These are phyloP conservation scores for Diplogelasinospora grovesii DNA, from an alignment of 495 filamentous ascomycete species.

Conservation along the genomic window DNA sequence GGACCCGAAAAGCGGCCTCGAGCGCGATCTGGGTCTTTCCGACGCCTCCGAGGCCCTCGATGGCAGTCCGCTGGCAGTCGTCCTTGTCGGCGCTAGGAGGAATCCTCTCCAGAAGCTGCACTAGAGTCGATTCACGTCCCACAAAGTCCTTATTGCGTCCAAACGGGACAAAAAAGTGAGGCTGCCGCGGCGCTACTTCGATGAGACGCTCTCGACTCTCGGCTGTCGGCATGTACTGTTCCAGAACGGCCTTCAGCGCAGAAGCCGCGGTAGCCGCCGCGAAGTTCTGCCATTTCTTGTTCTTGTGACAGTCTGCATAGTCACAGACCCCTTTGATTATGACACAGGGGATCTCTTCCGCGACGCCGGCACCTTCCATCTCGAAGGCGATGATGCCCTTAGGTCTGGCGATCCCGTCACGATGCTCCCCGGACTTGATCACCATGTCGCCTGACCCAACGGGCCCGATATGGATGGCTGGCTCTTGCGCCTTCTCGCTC, in stretches of 20 bases:
- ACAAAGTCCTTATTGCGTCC: slow-evolving; percentile 36
- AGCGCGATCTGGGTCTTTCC: slow-evolving; percentile 52
- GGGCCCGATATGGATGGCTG: slow-evolving; percentile 13
- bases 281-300: slow-evolving; percentile 35
- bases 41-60: too few species aligned
- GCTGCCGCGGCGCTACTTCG: too few species aligned
- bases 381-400: slow-evolving; percentile 34
- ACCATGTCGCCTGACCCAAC: slow-evolving; percentile 24
- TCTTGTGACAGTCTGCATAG: slow-evolving; percentile 41
- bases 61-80: slow-evolving; percentile 33
- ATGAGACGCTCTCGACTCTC: too few species aligned
- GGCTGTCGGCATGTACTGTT: neutral
- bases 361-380: slow-evolving; percentile 40
- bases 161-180: too few species aligned
- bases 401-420: slow-evolving; percentile 15
- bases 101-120: slow-evolving; percentile 23
- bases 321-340: slow-evolving; percentile 38
- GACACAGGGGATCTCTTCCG: slow-evolving; percentile 29
- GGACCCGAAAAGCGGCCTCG: slow-evolving; percentile 41
- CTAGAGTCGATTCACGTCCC: slow-evolving; percentile 30
- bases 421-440: slow-evolving; percentile 21
- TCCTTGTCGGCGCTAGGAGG: slow-evolving; percentile 7
- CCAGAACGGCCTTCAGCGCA: slow-evolving; percentile 12
- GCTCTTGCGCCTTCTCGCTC: neutral
- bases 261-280: slow-evolving; percentile 33